Percentiles rank a stretch among this genome's conserved stretches.
Conservation (phyloP, 2,329 filamentous ascomycete species). For the Cucurbitaria berberidis region DNA sequence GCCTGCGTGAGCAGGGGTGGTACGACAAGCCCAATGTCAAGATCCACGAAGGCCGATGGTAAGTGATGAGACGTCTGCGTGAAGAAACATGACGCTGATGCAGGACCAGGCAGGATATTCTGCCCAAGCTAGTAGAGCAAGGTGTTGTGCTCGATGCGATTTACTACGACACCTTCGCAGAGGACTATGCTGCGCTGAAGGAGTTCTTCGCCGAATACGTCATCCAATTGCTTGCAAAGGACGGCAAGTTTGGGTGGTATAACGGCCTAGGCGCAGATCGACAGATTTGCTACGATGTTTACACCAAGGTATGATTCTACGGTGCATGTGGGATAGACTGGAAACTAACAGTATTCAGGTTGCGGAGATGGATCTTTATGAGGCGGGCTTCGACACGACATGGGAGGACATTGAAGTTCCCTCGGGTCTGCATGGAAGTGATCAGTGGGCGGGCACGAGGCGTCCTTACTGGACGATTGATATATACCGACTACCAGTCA, state of each 20-base stretch:
- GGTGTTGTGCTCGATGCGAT: conserved; percentile 78
- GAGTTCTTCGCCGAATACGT: conserved; percentile 49
- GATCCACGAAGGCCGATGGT: conserved; percentile 75
- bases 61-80: too few species aligned
- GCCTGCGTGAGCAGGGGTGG: conserved; percentile 71
- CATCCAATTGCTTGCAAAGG: conserved; percentile 38
- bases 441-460: conserved; percentile 45
- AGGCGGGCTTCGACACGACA: conserved; percentile 45
- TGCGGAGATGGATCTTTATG: conserved; percentile 45
- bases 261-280: conserved; percentile 48
- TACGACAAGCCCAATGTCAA: conserved; percentile 65
- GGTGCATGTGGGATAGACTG: not conserved
- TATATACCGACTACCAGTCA: conserved; percentile 43
- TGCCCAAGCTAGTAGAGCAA: conserved; percentile 70
- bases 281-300: conserved; percentile 50
- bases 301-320: conserved; percentile 41
- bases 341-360: conserved; percentile 26
- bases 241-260: conserved; percentile 48
- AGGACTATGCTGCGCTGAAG: conserved; percentile 46
- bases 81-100: too few species aligned
- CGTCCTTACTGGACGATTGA: conserved; percentile 49
- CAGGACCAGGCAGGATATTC: conserved; percentile 84
- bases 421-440: conserved; percentile 39
- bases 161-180: conserved; percentile 50
- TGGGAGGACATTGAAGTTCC: conserved; percentile 48